Evolutionary conservation across 129 eudicot genomes (phyloP).

Genomic region (Rutidosis leptorrhynchoides): DNA sequence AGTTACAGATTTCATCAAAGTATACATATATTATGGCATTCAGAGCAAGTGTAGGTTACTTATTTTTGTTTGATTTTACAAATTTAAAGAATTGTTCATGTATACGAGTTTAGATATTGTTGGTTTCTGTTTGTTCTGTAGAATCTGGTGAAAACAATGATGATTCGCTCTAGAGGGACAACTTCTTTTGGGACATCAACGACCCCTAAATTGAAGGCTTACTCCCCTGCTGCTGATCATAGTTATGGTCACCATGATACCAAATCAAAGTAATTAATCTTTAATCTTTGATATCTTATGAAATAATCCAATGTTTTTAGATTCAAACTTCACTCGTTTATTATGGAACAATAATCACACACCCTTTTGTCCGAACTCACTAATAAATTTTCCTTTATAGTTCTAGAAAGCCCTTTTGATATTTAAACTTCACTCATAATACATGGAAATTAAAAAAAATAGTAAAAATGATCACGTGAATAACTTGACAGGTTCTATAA

Average conservation of each 20-base stretch:
- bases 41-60: slow-evolving; percentile 42
- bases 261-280: slow-evolving; percentile 33
- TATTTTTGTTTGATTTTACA: not conserved
- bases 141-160: slow-evolving; percentile 43
- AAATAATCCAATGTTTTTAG: too few relatives aligned
- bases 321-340: too few relatives aligned
- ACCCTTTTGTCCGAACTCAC: too few relatives aligned
- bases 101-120: not conserved
- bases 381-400: too few relatives aligned
- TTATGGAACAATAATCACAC: too few relatives aligned
- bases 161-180: slow-evolving; percentile 27
- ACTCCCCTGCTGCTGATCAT: slow-evolving; percentile 31
- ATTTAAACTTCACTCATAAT: too few relatives aligned
- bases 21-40: slow-evolving; percentile 44
- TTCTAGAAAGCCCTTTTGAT: too few relatives aligned
- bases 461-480: too few relatives aligned
- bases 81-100: not conserved
- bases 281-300: too few relatives aligned
- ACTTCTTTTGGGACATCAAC: slow-evolving; percentile 52
- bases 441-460: too few relatives aligned
- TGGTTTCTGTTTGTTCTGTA: slow-evolving; percentile 8
- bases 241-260: slow-evolving; percentile 19
- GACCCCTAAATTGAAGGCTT: slow-evolving; percentile 41
- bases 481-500: too few relatives aligned
- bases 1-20: not conserved